Percentiles rank a stretch among this genome's conserved stretches.
These are phyloP conservation scores for Stropharia rugosoannulata DNA, from an alignment of 768 basidiomycete genomes.

Conservation along the genomic window DNA sequence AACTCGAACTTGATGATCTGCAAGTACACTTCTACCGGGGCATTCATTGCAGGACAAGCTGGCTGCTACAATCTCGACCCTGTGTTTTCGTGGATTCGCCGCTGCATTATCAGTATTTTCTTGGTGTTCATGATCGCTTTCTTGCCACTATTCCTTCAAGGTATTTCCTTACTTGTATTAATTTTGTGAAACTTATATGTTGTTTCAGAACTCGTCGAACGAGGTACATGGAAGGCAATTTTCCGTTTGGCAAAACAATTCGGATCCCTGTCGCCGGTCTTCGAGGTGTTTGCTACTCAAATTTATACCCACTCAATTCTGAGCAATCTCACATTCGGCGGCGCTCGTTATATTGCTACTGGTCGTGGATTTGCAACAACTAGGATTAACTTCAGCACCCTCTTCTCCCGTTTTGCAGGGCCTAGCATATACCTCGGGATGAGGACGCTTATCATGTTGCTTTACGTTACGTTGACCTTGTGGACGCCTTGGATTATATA, in stretches of 20 bases:
- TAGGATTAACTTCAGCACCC: slow-evolving; percentile 89
- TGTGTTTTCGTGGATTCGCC: slow-evolving; percentile 93
- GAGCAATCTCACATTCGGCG: slow-evolving; percentile 96
- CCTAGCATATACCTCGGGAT: slow-evolving; percentile 98
- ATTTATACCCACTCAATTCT: slow-evolving; percentile 98
- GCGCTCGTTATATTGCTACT: slow-evolving; percentile 97
- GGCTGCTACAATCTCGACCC: slow-evolving; percentile 96
- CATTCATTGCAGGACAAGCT: slow-evolving; percentile 71
- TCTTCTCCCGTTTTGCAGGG: slow-evolving; percentile 98
- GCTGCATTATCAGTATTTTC: slow-evolving; percentile 97
- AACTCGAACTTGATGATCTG: slow-evolving; percentile 82
- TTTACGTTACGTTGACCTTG: slow-evolving; percentile 89
- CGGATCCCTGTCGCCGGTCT: slow-evolving; percentile 88
- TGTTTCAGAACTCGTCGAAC: slow-evolving; percentile 83
- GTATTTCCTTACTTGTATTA: slow-evolving; percentile 36
- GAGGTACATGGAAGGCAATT: slow-evolving; percentile 90
- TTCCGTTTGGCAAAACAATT: slow-evolving; percentile 94
- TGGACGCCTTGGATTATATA: slow-evolving; percentile 95
- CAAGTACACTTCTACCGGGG: slow-evolving; percentile 68
- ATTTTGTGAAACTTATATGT: slow-evolving; percentile 9
- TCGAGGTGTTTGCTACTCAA: slow-evolving; percentile 98
- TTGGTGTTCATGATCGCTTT: slow-evolving; percentile 98
- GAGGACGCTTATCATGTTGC: slow-evolving; percentile 86
- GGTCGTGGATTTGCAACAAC: slow-evolving; percentile 99
- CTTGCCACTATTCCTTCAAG: slow-evolving; percentile 93